Conservation (phyloP, 2,329 filamentous ascomycete genomes). For the Cercospora sp. region DNA sequence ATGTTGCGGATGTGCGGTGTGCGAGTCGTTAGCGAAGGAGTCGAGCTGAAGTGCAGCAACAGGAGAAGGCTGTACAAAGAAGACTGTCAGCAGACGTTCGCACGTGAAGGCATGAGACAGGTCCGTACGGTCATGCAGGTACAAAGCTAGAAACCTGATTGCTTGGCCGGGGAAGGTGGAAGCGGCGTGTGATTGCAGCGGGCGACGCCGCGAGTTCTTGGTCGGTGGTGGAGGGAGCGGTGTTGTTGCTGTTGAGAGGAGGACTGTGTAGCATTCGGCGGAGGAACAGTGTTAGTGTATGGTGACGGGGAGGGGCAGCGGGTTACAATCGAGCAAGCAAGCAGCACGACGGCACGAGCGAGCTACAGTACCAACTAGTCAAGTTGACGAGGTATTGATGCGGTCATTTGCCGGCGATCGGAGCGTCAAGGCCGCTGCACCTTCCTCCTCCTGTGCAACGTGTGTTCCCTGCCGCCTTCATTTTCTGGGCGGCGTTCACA, state of each 20-base stretch:
- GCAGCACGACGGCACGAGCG: background rate
- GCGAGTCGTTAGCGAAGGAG: background rate
- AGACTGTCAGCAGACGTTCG: constrained; percentile 2
- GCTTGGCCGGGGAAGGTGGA: background rate
- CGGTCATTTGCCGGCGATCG: background rate
- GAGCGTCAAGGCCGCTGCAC: background rate
- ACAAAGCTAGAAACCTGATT: constrained; percentile 9
- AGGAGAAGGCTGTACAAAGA: background rate
- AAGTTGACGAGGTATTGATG: background rate
- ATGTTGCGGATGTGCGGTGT: constrained; percentile 24
- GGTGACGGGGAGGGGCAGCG: background rate
- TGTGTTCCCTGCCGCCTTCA: background rate
- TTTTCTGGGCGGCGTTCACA: background rate
- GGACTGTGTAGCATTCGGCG: background rate
- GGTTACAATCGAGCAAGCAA: background rate
- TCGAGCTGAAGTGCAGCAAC: constrained; percentile 1
- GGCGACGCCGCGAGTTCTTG: background rate
- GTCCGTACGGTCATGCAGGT: constrained; percentile 6
- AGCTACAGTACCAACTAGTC: too few species aligned
- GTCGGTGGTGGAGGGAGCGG: background rate
- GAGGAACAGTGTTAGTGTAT: background rate
- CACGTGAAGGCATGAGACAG: constrained; percentile 10
- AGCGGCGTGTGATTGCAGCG: background rate
- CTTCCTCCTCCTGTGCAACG: background rate
- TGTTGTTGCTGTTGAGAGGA: background rate